Conservation (phyloP, 345 rosid species). For the Draba incana region DNA sequence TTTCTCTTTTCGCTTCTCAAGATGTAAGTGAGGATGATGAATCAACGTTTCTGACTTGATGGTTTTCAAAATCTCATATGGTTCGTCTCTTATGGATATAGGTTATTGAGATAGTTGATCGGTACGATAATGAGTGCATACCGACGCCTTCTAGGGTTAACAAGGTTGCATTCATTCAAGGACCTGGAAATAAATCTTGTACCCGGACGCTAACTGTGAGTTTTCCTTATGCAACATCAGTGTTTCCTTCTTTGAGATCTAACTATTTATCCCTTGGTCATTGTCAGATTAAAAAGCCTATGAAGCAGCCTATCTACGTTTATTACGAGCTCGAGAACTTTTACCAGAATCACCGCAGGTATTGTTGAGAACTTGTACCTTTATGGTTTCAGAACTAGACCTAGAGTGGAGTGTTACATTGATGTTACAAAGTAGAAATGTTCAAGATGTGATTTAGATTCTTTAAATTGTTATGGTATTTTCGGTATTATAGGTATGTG, state of each 20-base stretch:
- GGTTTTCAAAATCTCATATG: constrained; percentile 13
- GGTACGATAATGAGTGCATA: constrained; percentile 71
- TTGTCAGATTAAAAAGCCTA: constrained; percentile 68
- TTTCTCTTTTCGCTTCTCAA: constrained; percentile 78
- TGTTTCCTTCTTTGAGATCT: constrained; percentile 10
- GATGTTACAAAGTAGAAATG: neutral
- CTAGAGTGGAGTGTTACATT: neutral
- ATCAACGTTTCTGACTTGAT: neutral
- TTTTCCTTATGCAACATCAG: constrained; percentile 5
- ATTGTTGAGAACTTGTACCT: constrained; percentile 16
- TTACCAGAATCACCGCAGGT: constrained; percentile 99
- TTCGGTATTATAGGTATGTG: constrained; percentile 72
- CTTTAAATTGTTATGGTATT: constrained; percentile 15
- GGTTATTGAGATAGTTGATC: constrained; percentile 90
- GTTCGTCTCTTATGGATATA: constrained; percentile 28
- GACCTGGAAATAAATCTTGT: constrained; percentile 53
- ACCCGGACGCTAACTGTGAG: constrained; percentile 56
- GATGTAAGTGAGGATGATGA: constrained; percentile 58
- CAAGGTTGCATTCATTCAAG: constrained; percentile 70
- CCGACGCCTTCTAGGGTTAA: constrained; percentile 48
- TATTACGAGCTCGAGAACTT: constrained; percentile 98
- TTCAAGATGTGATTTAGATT: neutral
- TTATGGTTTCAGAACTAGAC: neutral
- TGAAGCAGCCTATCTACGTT: constrained; percentile 87
- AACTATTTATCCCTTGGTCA: constrained; percentile 16